These are phyloP conservation scores for Abrus precatorius DNA, from an alignment of 306 rosid genomes.

Conservation along the genomic window DNA sequence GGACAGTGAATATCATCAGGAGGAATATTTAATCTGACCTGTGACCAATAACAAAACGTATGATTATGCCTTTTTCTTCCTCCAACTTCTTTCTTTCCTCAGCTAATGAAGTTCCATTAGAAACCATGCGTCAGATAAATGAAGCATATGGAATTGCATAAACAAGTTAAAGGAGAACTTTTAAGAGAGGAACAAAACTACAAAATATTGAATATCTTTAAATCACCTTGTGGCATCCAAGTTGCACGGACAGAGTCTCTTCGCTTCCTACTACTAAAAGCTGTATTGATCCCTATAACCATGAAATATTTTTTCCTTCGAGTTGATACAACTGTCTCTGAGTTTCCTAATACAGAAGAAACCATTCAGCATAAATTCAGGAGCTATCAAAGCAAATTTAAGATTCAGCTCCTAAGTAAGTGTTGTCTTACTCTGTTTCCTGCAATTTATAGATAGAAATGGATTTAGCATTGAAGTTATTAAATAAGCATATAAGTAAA, in stretches of 20 bases:
- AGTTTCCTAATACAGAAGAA: conserved; percentile 54
- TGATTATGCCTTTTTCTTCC: conserved; percentile 86
- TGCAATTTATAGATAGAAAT: conserved; percentile 50
- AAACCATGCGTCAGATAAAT: conserved; percentile 50
- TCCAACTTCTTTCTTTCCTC: conserved; percentile 80
- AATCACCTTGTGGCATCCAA: conserved; percentile 95
- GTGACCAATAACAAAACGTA: conserved; percentile 91
- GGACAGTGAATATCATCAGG: conserved; percentile 20
- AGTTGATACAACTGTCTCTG: conserved; percentile 54
- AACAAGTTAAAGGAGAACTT: conserved; percentile 18
- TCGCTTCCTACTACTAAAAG: conserved; percentile 82
- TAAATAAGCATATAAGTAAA: conserved; percentile 37
- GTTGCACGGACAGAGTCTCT: conserved; percentile 92
- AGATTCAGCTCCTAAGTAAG: conserved; percentile 65
- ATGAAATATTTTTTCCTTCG: conserved; percentile 72
- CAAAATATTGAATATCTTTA: conserved; percentile 27
- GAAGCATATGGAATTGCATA: conserved; percentile 34
- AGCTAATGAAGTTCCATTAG: conserved; percentile 55
- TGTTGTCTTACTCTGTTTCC: conserved; percentile 67
- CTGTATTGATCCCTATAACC: conserved; percentile 92
- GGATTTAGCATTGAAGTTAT: conserved; percentile 38
- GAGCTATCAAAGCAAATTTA: conserved; percentile 54
- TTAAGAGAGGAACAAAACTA: conserved; percentile 26
- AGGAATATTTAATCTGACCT: conserved; percentile 62
- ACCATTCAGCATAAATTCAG: conserved; percentile 54